Conservation (phyloP, 176 grass and related monocot species). For the Stipa capillata region DNA sequence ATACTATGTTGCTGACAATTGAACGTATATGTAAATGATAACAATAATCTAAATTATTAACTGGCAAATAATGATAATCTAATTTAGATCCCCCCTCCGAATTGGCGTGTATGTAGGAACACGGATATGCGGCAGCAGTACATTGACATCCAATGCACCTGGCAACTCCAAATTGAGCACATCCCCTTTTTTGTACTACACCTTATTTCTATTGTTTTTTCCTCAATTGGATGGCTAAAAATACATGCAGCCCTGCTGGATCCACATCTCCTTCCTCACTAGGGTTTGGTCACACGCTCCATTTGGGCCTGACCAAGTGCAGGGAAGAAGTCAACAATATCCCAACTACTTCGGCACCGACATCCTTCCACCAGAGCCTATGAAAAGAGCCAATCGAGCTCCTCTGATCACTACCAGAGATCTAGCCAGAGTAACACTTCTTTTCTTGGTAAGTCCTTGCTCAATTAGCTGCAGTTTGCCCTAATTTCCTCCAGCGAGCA, state of each 20-base stretch:
- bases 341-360: neutral
- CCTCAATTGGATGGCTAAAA: neutral
- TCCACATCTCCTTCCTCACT: neutral
- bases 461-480: neutral
- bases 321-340: neutral
- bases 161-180: neutral
- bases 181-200: neutral
- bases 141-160: neutral
- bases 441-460: neutral
- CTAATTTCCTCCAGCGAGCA: neutral
- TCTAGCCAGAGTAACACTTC: neutral
- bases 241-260: neutral
- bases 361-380: neutral
- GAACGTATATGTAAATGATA: neutral
- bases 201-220: neutral
- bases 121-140: neutral
- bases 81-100: too few relatives aligned
- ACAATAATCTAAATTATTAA: neutral
- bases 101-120: neutral
- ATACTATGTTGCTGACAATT: neutral
- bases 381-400: neutral
- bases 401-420: neutral
- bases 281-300: neutral
- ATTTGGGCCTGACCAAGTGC: neutral
- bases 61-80: neutral